A percentile compares a stretch with the other conserved stretches of the same genome.
These are phyloP conservation scores for Arabidopsis thaliana DNA, from an alignment of 345 rosid species.

Conservation along the genomic window DNA sequence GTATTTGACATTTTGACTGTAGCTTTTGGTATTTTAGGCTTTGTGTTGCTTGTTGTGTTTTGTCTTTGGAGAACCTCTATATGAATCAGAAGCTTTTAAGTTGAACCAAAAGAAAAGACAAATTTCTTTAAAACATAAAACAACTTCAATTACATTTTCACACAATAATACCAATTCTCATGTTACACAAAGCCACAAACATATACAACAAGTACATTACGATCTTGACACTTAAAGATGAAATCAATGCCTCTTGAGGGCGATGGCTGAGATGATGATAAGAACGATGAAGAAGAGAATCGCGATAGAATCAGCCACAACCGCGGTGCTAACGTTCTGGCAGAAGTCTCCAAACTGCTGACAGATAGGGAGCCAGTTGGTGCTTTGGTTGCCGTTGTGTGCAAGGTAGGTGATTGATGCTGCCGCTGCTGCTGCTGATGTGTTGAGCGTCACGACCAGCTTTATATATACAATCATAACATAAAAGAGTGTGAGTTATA, in stretches of 20 bases:
- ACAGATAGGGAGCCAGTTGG: constrained; percentile 85
- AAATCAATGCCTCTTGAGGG: constrained; percentile 56
- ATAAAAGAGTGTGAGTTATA: background rate
- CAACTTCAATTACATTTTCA: constrained; percentile 29
- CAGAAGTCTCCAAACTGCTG: constrained; percentile 87
- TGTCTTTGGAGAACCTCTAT: constrained; percentile 26
- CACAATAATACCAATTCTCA: constrained; percentile 28
- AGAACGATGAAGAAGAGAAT: constrained; percentile 53
- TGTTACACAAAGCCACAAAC: constrained; percentile 33
- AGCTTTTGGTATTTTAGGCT: constrained; percentile 50
- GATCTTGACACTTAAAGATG: background rate
- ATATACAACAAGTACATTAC: background rate
- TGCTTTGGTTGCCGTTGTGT: constrained; percentile 72
- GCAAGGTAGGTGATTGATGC: constrained; percentile 81
- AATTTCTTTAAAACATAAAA: constrained; percentile 4
- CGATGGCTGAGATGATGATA: constrained; percentile 64
- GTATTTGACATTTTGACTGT: constrained; percentile 60
- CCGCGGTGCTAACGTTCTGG: constrained; percentile 66
- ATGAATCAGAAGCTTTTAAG: background rate
- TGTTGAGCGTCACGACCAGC: constrained; percentile 66
- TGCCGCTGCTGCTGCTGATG: constrained; percentile 61
- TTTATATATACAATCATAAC: constrained; percentile 21
- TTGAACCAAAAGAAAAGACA: background rate
- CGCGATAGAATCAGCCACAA: constrained; percentile 66
- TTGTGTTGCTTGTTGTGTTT: constrained; percentile 48